Percentiles rank a stretch among this genome's conserved stretches.
These are phyloP conservation scores for Cytidiella melzeri DNA, from an alignment of 768 basidiomycete species.

Conservation along the genomic window DNA sequence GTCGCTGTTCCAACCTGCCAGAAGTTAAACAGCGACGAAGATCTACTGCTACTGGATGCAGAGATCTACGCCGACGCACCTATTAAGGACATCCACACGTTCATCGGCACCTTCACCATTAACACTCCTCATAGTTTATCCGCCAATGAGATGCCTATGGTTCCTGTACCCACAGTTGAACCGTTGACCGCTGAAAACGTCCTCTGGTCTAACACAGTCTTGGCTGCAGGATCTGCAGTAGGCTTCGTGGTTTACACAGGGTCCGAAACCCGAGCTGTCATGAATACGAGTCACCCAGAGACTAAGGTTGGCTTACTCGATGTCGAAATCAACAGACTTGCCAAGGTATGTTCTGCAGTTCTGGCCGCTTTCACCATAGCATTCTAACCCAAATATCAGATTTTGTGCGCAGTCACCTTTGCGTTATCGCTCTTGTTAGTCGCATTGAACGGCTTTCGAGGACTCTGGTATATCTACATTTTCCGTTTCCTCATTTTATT, in stretches of 20 bases:
- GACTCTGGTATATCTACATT: slow-evolving; percentile 93
- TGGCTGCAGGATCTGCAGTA: slow-evolving; percentile 90
- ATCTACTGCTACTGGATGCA: slow-evolving; percentile 62
- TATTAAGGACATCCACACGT: slow-evolving; percentile 94
- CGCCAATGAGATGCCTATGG: slow-evolving; percentile 32
- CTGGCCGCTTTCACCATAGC: background rate
- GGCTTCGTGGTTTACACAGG: slow-evolving; percentile 96
- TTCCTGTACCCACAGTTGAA: slow-evolving; percentile 47
- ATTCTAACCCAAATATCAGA: slow-evolving; percentile 50
- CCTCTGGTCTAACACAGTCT: slow-evolving; percentile 95
- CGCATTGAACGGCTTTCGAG: slow-evolving; percentile 93
- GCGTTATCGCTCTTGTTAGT: slow-evolving; percentile 87
- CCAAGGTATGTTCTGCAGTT: slow-evolving; percentile 62
- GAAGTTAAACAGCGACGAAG: slow-evolving; percentile 54
- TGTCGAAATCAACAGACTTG: slow-evolving; percentile 89
- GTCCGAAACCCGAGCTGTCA: slow-evolving; percentile 89
- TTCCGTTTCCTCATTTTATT: slow-evolving; percentile 97
- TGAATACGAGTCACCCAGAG: slow-evolving; percentile 97
- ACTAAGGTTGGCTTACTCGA: slow-evolving; percentile 93
- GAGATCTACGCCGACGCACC: slow-evolving; percentile 95
- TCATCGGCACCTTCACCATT: slow-evolving; percentile 87
- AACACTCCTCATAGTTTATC: slow-evolving; percentile 39
- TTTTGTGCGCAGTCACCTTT: slow-evolving; percentile 92
- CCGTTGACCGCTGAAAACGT: slow-evolving; percentile 95
- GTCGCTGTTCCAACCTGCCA: slow-evolving; percentile 85